phyloP scores from a whole-genome alignment of 345 rosid genomes.

The Pelargonium nanum region DNA sequence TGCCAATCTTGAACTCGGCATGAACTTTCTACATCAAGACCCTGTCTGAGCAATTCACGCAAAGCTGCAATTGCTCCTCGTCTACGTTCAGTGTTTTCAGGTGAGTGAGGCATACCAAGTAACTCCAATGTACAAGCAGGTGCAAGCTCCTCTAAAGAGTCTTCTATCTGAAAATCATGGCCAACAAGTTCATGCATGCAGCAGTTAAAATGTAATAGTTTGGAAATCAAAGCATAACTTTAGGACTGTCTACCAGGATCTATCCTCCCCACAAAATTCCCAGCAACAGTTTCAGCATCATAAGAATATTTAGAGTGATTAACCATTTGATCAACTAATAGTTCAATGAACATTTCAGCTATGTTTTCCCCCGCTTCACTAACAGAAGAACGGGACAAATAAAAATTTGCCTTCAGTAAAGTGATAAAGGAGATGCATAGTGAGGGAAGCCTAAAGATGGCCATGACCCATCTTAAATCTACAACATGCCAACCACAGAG shows the following conservation, averaged over 20 bases:
- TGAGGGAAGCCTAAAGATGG: not conserved
- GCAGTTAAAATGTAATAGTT: not conserved
- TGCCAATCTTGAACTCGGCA: constrained; percentile 90
- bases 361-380: not conserved
- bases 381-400: not conserved
- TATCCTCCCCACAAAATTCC: constrained; percentile 3
- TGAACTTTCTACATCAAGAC: constrained; percentile 77
- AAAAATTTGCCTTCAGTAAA: not conserved
- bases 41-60: constrained; percentile 80
- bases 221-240: not conserved
- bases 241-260: not conserved
- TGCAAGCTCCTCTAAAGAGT: constrained; percentile 96
- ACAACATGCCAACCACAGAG: not conserved
- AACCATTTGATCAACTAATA: too few relatives aligned
- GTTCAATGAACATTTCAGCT: too few relatives aligned
- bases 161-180: constrained; percentile 59
- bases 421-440: not conserved
- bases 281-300: not conserved
- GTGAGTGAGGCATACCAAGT: constrained; percentile 65
- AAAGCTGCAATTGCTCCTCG: constrained; percentile 86
- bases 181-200: not conserved
- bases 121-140: constrained; percentile 96
- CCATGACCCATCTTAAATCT: not conserved
- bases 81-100: constrained; percentile 78
- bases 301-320: not conserved